Evolutionary conservation across 495 filamentous ascomycete genomes (phyloP).

Genomic region (Penicillium canescens): DNA sequence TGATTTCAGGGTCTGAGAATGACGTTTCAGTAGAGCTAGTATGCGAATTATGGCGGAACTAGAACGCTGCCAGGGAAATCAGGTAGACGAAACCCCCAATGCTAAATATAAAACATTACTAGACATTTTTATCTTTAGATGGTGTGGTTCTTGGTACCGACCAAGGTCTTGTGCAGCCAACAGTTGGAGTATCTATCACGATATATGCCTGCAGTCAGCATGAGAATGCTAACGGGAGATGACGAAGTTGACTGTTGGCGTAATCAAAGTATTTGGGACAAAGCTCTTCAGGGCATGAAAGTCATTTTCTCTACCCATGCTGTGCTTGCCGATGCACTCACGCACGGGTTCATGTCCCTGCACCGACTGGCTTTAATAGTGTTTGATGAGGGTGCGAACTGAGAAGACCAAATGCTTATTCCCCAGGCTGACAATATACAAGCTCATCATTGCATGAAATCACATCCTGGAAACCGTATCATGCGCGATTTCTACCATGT

Average conservation of each 20-base stretch:
- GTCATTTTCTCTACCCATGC: conserved; percentile 78
- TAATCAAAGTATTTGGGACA: conserved; percentile 68
- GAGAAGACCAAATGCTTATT: background rate
- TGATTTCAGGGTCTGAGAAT: too few relatives aligned
- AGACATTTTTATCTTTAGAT: background rate
- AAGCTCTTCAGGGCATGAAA: conserved; percentile 61
- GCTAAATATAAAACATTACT: background rate
- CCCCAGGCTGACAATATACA: background rate
- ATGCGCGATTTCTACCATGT: conserved; percentile 72
- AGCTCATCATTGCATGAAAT: conserved; percentile 31
- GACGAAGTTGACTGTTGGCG: conserved; percentile 75
- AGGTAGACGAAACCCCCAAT: background rate
- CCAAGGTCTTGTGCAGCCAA: conserved; percentile 1
- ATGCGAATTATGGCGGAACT: background rate
- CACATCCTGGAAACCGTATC: conserved; percentile 69
- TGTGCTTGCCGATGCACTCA: conserved; percentile 73
- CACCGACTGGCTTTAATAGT: conserved; percentile 65
- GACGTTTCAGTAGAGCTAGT: too few relatives aligned
- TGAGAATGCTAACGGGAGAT: too few relatives aligned
- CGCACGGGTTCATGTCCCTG: conserved; percentile 74
- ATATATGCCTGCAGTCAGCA: conserved; percentile 3
- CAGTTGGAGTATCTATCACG: background rate
- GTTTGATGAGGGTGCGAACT: conserved; percentile 78
- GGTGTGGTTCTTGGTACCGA: too few relatives aligned
- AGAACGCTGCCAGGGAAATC: too few relatives aligned